Conservation (phyloP, 495 filamentous ascomycete genomes). For the Penicillium roqueforti region DNA sequence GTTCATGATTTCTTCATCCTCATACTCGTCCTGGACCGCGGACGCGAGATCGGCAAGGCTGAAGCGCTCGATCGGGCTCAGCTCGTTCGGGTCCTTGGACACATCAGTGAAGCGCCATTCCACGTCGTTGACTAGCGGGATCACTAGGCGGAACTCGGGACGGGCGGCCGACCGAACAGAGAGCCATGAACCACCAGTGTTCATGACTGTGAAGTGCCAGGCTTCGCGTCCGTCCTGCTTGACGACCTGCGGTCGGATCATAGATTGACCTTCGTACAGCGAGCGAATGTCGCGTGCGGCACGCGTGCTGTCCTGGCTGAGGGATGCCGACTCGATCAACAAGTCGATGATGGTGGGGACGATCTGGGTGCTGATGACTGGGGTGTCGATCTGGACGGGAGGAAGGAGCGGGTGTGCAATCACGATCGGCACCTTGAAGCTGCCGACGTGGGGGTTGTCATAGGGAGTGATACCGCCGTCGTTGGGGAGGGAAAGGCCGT, state of each 20-base stretch:
- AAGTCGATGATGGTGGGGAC: constrained; percentile 50
- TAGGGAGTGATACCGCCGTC: constrained; percentile 44
- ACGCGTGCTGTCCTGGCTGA: constrained; percentile 25
- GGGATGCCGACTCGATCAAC: constrained; percentile 41
- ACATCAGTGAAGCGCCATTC: constrained; percentile 46
- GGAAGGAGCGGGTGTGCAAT: constrained; percentile 46
- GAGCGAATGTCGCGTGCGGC: constrained; percentile 37
- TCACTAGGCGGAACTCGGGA: constrained; percentile 40
- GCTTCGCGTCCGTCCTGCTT: constrained; percentile 35
- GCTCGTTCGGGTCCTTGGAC: constrained; percentile 38
- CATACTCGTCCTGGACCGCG: constrained; percentile 29
- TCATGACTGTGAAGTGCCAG: constrained; percentile 51
- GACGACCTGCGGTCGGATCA: constrained; percentile 37
- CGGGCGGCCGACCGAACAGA: constrained; percentile 40
- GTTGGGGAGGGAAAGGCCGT: constrained; percentile 44
- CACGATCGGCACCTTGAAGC: constrained; percentile 49
- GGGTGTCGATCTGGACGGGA: constrained; percentile 37
- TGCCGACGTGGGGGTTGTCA: constrained; percentile 48
- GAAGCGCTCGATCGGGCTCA: constrained; percentile 34
- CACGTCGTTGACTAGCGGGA: constrained; percentile 44
- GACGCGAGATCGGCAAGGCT: constrained; percentile 31
- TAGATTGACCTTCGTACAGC: constrained; percentile 48
- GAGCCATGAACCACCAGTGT: constrained; percentile 47
- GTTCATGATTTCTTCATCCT: constrained; percentile 33
- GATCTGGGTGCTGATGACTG: constrained; percentile 44